Evolutionary conservation across 2,329 filamentous ascomycete species (phyloP).

Genomic region (Paracorniculantispora psalliotae): DNA sequence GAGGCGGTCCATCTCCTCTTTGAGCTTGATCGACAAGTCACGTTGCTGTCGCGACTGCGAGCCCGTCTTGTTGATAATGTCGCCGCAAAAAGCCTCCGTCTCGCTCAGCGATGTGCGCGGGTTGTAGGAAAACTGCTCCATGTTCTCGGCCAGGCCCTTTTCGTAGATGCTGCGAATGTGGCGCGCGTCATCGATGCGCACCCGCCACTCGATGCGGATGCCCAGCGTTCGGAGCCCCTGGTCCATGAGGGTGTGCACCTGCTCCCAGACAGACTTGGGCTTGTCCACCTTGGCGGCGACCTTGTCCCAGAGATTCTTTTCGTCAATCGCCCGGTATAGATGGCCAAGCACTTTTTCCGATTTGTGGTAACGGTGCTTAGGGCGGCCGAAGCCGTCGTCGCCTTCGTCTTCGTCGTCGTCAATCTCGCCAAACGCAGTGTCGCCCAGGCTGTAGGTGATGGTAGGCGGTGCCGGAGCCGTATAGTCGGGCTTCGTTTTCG

Average conservation of each 20-base stretch:
- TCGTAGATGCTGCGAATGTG: conserved; percentile 40
- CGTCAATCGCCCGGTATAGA: conserved; percentile 69
- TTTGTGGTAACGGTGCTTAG: conserved; percentile 54
- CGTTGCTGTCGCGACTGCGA: conserved; percentile 46
- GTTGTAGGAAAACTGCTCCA: conserved; percentile 42
- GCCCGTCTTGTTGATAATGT: conserved; percentile 48
- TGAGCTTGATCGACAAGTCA: conserved; percentile 46
- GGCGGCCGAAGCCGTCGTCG: conserved; percentile 39
- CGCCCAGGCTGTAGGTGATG: conserved; percentile 39
- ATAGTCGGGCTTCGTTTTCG: conserved; percentile 48
- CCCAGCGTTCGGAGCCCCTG: not conserved
- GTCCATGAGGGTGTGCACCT: conserved; percentile 34
- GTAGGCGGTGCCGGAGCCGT: conserved; percentile 39
- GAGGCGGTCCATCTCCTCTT: conserved; percentile 46
- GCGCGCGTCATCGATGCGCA: conserved; percentile 32
- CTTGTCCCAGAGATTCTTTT: conserved; percentile 56
- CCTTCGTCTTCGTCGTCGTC: conserved; percentile 34
- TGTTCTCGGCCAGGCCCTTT: conserved; percentile 34
- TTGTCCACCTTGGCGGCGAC: conserved; percentile 17
- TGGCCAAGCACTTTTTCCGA: conserved; percentile 65
- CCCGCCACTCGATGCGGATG: conserved; percentile 25
- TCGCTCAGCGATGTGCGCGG: conserved; percentile 41
- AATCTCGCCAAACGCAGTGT: conserved; percentile 32
- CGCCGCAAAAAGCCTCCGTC: conserved; percentile 51
- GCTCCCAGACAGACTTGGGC: conserved; percentile 29